Evolutionary conservation across 148 eudicot genomes (phyloP).

Genomic region (Chenopodium quinoa): DNA sequence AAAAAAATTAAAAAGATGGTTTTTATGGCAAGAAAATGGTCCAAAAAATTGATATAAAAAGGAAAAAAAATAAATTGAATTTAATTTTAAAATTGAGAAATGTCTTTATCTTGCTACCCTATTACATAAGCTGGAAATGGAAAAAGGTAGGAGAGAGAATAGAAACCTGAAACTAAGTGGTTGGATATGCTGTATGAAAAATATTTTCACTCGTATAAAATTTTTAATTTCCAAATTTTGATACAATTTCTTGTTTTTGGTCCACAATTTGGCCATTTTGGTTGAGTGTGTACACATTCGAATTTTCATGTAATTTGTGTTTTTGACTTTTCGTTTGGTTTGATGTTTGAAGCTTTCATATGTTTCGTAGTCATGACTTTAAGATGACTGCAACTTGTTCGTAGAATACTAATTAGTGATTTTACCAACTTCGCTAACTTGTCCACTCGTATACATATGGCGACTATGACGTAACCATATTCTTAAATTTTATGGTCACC

Average conservation of each 20-base stretch:
- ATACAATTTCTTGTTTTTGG: background rate
- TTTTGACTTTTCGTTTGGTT: background rate
- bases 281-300: background rate
- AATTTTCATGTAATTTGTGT: background rate
- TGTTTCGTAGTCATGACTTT: background rate
- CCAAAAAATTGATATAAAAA: background rate
- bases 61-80: background rate
- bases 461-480: too few species aligned
- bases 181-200: too few species aligned
- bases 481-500: too few species aligned
- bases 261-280: background rate
- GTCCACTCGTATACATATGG: too few species aligned
- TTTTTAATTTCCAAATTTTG: background rate
- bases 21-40: background rate
- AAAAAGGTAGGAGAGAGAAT: background rate
- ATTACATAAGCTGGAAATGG: constrained; percentile 12
- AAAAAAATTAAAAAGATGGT: background rate
- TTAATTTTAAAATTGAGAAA: background rate
- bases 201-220: background rate
- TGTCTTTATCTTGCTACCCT: constrained; percentile 4
- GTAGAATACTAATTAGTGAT: too few species aligned
- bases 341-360: background rate
- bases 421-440: too few species aligned
- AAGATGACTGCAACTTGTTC: background rate
- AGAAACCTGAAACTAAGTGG: background rate